phyloP scores from a whole-genome alignment of 1,284 basidiomycete species.

The Moesziomyces parantarcticus region DNA sequence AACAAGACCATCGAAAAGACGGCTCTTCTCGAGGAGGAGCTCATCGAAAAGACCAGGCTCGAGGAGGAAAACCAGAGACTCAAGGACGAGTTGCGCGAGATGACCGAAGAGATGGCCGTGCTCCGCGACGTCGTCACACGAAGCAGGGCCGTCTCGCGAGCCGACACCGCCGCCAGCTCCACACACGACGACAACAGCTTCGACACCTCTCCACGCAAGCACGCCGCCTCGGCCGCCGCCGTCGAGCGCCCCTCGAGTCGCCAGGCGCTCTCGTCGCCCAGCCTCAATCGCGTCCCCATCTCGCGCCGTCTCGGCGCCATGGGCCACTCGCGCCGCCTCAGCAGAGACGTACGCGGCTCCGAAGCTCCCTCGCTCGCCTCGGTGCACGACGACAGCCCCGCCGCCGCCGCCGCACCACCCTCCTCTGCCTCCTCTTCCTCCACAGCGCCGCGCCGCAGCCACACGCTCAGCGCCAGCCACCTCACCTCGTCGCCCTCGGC shows the following conservation, averaged over 20 bases:
- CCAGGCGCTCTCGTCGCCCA: slow-evolving; percentile 39
- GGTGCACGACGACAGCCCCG: slow-evolving; percentile 43
- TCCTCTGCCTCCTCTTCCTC: too few relatives aligned
- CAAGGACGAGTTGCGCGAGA: slow-evolving; percentile 91
- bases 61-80: slow-evolving; percentile 92
- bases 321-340: slow-evolving; percentile 41
- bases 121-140: slow-evolving; percentile 74
- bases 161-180: slow-evolving; percentile 31
- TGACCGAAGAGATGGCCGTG: slow-evolving; percentile 84
- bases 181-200: slow-evolving; percentile 39
- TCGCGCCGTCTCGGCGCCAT: slow-evolving; percentile 34
- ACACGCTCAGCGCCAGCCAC: slow-evolving; percentile 2
- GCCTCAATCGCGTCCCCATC: slow-evolving; percentile 31
- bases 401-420: too few relatives aligned
- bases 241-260: slow-evolving; percentile 29
- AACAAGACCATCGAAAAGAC: slow-evolving; percentile 93
- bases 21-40: slow-evolving; percentile 93
- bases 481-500: slow-evolving; percentile 35
- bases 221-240: not conserved
- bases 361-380: slow-evolving; percentile 26
- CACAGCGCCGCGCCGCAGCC: slow-evolving; percentile 18
- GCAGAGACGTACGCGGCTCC: slow-evolving; percentile 40
- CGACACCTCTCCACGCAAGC: slow-evolving; percentile 38
- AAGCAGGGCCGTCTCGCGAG: slow-evolving; percentile 17
- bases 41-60: slow-evolving; percentile 87